Conservation (phyloP, 495 filamentous ascomycete genomes). For the Collariella sp. region DNA sequence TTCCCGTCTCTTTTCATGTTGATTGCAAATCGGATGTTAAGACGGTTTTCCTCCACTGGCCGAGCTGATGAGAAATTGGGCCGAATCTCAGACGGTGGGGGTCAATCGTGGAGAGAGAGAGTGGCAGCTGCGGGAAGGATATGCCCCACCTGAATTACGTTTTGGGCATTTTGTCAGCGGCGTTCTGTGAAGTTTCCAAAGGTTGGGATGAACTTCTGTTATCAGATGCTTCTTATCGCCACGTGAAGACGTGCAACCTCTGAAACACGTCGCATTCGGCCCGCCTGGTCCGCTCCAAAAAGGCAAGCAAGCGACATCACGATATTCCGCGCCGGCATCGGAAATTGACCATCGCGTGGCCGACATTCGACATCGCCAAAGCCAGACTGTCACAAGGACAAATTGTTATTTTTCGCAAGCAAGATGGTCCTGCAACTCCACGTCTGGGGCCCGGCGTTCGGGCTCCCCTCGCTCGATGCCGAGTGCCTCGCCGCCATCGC, state of each 20-base stretch:
- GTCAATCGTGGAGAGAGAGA: background rate
- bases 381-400: background rate
- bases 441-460: conserved; percentile 85
- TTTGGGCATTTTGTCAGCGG: conserved; percentile 3
- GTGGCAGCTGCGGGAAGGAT: conserved; percentile 1
- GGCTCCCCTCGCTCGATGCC: conserved; percentile 79
- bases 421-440: conserved; percentile 60
- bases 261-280: background rate
- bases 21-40: background rate
- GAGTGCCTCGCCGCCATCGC: conserved; percentile 75
- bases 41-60: background rate
- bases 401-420: no score
- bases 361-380: no score
- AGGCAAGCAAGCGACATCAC: background rate
- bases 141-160: background rate
- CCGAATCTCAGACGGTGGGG: background rate
- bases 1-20: background rate
- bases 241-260: conserved; percentile 11
- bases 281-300: background rate
- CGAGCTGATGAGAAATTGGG: background rate
- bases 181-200: conserved; percentile 5
- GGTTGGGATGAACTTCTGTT: background rate
- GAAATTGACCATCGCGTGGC: background rate
- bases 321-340: background rate
- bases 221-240: conserved; percentile 10